A percentile compares a stretch with the other conserved stretches of the same genome.
phyloP scores from a whole-genome alignment of 2,329 filamentous ascomycete genomes.

The Fusarium sp. region DNA sequence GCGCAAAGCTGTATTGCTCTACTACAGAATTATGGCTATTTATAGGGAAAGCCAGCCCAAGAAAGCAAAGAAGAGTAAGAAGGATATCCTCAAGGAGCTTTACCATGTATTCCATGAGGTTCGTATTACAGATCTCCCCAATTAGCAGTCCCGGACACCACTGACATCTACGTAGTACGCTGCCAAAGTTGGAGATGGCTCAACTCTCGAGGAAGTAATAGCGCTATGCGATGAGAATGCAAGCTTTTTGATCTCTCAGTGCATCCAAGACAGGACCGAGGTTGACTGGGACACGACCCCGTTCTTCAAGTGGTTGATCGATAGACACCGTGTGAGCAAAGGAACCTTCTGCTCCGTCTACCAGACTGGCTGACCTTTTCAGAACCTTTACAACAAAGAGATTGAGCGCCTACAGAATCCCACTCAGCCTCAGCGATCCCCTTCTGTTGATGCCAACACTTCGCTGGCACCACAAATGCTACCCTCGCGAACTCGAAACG shows the following conservation, averaged over 20 bases:
- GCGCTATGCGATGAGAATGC: constrained; percentile 59
- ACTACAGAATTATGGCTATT: constrained; percentile 69
- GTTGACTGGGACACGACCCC: constrained; percentile 56
- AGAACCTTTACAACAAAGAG: constrained; percentile 44
- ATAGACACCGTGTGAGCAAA: constrained; percentile 52
- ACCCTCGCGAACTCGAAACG: constrained; percentile 38
- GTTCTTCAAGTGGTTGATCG: constrained; percentile 60
- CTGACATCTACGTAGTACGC: constrained; percentile 55
- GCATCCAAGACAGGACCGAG: constrained; percentile 49
- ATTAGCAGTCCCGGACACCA: not conserved
- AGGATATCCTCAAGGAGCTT: constrained; percentile 45
- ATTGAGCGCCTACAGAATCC: constrained; percentile 37
- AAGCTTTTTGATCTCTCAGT: constrained; percentile 62
- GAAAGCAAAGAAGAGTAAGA: constrained; percentile 44
- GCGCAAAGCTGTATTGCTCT: constrained; percentile 68
- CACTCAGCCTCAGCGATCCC: constrained; percentile 24
- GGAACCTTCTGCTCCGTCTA: not conserved
- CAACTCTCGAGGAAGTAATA: constrained; percentile 59
- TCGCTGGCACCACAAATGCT: constrained; percentile 12
- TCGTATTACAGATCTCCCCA: not conserved
- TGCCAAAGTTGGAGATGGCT: constrained; percentile 61
- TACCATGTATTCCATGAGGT: constrained; percentile 48
- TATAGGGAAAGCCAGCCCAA: constrained; percentile 54
- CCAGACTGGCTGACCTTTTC: constrained; percentile 3
- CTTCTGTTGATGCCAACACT: constrained; percentile 26